Evolutionary conservation across 305 asterid genomes (phyloP).

Genomic region (Rubia tinctorum): DNA sequence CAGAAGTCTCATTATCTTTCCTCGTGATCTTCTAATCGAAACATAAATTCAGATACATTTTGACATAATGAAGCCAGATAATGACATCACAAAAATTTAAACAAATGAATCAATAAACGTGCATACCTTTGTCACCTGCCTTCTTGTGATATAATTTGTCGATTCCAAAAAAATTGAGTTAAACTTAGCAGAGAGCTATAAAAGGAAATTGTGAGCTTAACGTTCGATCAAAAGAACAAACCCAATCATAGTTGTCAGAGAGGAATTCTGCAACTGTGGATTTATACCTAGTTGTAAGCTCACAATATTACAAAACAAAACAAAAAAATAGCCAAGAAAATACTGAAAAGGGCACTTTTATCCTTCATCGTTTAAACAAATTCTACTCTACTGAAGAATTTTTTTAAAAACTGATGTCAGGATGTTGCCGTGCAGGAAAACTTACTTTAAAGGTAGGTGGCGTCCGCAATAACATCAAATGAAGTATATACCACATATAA

Average conservation of each 20-base stretch:
- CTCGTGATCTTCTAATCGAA: slow-evolving; percentile 52
- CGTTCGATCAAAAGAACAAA: slow-evolving; percentile 20
- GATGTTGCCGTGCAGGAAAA: neutral
- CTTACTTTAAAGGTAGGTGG: slow-evolving; percentile 81
- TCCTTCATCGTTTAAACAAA: neutral
- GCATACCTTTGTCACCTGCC: slow-evolving; percentile 76
- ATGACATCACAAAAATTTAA: too few relatives aligned
- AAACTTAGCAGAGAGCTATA: slow-evolving; percentile 74
- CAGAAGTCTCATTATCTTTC: slow-evolving; percentile 68
- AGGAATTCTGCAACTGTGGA: slow-evolving; percentile 86
- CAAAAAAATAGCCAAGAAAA: neutral
- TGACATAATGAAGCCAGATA: too few relatives aligned
- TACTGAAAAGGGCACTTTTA: too few relatives aligned
- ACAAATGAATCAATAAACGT: too few relatives aligned
- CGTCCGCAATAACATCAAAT: slow-evolving; percentile 94
- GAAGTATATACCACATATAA: too few relatives aligned
- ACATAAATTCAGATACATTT: too few relatives aligned
- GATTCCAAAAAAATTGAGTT: slow-evolving; percentile 83
- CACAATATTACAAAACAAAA: slow-evolving; percentile 32
- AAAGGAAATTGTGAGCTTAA: neutral
- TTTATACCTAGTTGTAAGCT: slow-evolving; percentile 92
- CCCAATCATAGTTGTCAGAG: slow-evolving; percentile 62
- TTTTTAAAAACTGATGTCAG: neutral
- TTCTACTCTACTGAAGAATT: neutral
- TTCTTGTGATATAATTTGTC: slow-evolving; percentile 77